Conservation (phyloP, 2,329 filamentous ascomycete genomes). For the Hymenoscyphus infarciens region DNA sequence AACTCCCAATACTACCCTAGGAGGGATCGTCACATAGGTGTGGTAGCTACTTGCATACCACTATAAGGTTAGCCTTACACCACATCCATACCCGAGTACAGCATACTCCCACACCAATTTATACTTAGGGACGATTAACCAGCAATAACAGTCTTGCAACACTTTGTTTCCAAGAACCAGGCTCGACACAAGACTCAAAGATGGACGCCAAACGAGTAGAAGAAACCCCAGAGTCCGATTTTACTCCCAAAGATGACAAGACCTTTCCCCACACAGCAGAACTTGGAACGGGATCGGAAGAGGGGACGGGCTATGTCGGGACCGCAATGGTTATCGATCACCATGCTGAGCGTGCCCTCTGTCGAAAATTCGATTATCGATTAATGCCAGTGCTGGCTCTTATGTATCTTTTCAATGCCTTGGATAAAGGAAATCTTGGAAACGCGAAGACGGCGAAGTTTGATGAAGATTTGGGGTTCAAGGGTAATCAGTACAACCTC, state of each 20-base stretch:
- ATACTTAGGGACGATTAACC: neutral
- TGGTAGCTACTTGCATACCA: neutral
- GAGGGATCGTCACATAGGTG: neutral
- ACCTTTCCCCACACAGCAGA: constrained; percentile 1
- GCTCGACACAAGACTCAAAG: neutral
- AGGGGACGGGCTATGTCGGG: constrained; percentile 10
- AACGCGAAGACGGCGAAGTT: constrained; percentile 50
- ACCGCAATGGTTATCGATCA: constrained; percentile 36
- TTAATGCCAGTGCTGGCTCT: constrained; percentile 51
- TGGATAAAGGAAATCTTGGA: constrained; percentile 51
- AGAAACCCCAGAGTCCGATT: constrained; percentile 1
- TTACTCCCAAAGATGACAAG: constrained; percentile 1
- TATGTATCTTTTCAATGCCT: constrained; percentile 49
- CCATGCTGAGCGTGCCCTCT: constrained; percentile 47
- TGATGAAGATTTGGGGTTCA: constrained; percentile 54
- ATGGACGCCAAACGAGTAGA: constrained; percentile 4
- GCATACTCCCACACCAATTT: neutral
- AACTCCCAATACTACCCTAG: neutral
- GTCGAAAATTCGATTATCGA: constrained; percentile 53
- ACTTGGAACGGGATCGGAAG: constrained; percentile 12
- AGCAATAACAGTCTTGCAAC: neutral
- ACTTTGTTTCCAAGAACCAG: neutral
- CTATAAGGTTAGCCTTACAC: neutral
- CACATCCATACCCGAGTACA: neutral
- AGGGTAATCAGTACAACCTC: constrained; percentile 62